Percentiles rank a stretch among this genome's conserved stretches.
Evolutionary conservation across 2,329 filamentous ascomycete genomes (phyloP).

Genomic region (Colletotrichum liriopes): DNA sequence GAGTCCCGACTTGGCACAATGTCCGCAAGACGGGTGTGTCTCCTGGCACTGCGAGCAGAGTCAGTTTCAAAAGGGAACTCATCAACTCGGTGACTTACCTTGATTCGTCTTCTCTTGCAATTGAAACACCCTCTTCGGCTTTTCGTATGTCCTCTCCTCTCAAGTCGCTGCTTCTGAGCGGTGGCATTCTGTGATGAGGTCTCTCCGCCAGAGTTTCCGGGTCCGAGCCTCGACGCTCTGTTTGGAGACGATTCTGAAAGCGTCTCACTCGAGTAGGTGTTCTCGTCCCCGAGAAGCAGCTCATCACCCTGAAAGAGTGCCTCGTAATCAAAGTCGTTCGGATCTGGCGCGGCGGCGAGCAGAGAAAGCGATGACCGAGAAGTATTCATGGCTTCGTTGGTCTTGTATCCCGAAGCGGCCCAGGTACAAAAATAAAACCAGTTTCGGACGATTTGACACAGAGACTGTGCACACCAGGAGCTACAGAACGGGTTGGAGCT

Average conservation of each 20-base stretch:
- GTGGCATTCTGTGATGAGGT: conserved; percentile 14
- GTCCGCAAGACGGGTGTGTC: conserved; percentile 73
- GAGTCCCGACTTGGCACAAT: conserved; percentile 74
- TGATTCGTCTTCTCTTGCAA: conserved; percentile 77
- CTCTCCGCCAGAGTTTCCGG: background rate
- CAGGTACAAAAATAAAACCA: too few species aligned
- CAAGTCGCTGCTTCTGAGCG: conserved; percentile 58
- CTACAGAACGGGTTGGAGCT: background rate
- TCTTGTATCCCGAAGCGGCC: background rate
- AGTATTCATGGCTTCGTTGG: conserved; percentile 17
- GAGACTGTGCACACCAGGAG: background rate
- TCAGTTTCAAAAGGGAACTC: background rate
- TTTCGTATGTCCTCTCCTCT: conserved; percentile 76
- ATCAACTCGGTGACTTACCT: conserved; percentile 56
- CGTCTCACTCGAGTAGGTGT: conserved; percentile 45
- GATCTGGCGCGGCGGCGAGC: conserved; percentile 50
- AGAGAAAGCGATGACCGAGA: conserved; percentile 31
- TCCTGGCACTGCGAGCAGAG: conserved; percentile 71
- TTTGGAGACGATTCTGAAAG: conserved; percentile 48
- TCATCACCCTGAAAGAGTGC: conserved; percentile 54
- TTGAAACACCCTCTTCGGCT: conserved; percentile 77
- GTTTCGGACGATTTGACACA: background rate
- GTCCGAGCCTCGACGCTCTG: background rate
- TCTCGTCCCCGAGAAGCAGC: conserved; percentile 44
- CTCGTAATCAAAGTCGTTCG: conserved; percentile 56